Conservation (phyloP, 805 yeast genomes). For the Pichia rugopelliculosa region DNA sequence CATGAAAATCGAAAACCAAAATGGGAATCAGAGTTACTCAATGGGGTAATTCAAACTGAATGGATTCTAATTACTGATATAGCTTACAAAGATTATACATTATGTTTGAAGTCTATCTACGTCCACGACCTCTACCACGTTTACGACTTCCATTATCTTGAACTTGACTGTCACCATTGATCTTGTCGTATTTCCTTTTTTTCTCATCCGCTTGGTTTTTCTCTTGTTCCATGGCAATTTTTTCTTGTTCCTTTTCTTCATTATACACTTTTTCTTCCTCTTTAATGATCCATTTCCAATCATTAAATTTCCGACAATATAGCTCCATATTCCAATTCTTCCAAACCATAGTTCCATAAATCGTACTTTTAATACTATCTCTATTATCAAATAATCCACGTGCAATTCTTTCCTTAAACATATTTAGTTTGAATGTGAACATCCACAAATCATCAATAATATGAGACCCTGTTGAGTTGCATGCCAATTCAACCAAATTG, state of each 20-base stretch:
- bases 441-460: slow-evolving; percentile 78
- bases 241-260: slow-evolving; percentile 6
- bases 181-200: background rate
- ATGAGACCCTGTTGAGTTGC: slow-evolving; percentile 89
- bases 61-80: no score
- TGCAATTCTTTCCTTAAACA: slow-evolving; percentile 83
- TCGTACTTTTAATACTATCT: slow-evolving; percentile 71
- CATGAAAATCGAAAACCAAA: no score
- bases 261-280: slow-evolving; percentile 37
- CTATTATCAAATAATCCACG: slow-evolving; percentile 51
- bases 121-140: slow-evolving; percentile 4
- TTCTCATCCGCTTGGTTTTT: background rate
- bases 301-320: slow-evolving; percentile 62
- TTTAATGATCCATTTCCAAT: slow-evolving; percentile 69
- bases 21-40: no score
- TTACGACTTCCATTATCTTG: background rate
- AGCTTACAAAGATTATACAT: no score
- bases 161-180: background rate
- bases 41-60: no score
- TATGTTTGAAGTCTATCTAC: background rate
- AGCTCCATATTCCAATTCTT: slow-evolving; percentile 89
- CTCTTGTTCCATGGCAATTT: background rate
- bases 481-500: slow-evolving; percentile 50
- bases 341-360: slow-evolving; percentile 90
- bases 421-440: slow-evolving; percentile 67